Conservation (phyloP, 2,329 filamentous ascomycete genomes). For the Thermothelomyces thermophilus region DNA sequence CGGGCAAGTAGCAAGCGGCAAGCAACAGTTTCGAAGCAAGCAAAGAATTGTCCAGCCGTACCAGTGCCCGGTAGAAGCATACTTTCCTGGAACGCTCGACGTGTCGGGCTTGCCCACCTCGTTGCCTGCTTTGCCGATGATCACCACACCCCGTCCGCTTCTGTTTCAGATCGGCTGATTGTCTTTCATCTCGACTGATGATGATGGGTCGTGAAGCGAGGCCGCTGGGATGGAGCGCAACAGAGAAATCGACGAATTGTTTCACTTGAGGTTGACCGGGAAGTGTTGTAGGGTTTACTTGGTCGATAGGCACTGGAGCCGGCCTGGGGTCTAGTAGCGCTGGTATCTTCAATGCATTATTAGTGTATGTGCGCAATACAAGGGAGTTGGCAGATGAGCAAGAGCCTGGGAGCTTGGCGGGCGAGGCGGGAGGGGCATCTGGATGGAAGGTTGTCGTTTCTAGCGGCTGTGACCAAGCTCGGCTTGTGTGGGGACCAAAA, state of each 20-base stretch:
- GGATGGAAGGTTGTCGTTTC: neutral
- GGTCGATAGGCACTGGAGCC: too few relatives aligned
- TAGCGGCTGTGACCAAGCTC: neutral
- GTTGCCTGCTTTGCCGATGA: neutral
- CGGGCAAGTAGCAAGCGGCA: too few relatives aligned
- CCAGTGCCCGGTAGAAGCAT: too few relatives aligned
- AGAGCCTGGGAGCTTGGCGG: neutral
- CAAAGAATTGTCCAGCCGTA: too few relatives aligned
- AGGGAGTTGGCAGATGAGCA: neutral
- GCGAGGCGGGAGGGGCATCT: neutral
- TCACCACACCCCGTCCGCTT: neutral
- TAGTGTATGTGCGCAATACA: too few relatives aligned
- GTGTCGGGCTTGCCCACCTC: neutral
- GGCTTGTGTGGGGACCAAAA: neutral
- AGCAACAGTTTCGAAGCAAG: too few relatives aligned
- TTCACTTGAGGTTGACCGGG: too few relatives aligned
- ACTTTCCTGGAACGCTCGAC: neutral
- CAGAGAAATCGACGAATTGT: too few relatives aligned
- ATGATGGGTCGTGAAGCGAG: neutral
- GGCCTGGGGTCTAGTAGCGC: too few relatives aligned
- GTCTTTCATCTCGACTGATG: neutral
- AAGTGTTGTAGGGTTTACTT: too few relatives aligned
- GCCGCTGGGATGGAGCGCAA: neutral
- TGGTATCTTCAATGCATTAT: too few relatives aligned
- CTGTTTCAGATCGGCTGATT: conserved; percentile 13